Evolutionary conservation across 192 early-diverging fungal species (phyloP).

Genomic region (Gryganskiella cystojenkinii): DNA sequence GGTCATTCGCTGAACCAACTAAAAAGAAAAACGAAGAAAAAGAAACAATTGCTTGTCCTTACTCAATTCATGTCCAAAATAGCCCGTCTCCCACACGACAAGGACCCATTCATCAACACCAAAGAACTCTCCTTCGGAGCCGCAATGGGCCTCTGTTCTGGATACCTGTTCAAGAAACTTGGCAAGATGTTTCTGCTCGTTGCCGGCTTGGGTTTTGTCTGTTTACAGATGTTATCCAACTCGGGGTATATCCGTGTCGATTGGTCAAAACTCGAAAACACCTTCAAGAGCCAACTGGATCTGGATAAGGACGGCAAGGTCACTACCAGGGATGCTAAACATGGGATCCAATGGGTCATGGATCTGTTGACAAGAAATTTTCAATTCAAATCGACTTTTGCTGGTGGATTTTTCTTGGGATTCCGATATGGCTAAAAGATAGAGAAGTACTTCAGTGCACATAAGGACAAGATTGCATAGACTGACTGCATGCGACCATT

Average conservation of each 20-base stretch:
- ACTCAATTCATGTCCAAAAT: not conserved
- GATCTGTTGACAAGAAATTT: constrained; percentile 57
- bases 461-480: too few species aligned
- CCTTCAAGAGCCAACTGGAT: constrained; percentile 52
- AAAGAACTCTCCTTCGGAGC: constrained; percentile 60
- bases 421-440: constrained; percentile 56
- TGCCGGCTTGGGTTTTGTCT: constrained; percentile 58
- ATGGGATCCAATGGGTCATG: constrained; percentile 45
- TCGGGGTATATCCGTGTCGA: constrained; percentile 58
- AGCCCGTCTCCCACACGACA: not conserved
- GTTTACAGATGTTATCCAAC: constrained; percentile 52
- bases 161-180: constrained; percentile 61
- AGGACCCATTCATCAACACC: constrained; percentile 45
- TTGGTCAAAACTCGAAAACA: constrained; percentile 51
- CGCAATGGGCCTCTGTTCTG: constrained; percentile 60
- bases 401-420: constrained; percentile 57
- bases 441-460: not conserved
- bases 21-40: not conserved
- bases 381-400: constrained; percentile 64
- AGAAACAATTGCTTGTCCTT: not conserved
- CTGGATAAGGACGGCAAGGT: constrained; percentile 56
- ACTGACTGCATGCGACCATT: too few species aligned
- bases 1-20: too few species aligned
- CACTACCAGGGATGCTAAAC: constrained; percentile 39
- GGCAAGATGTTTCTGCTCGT: constrained; percentile 59